A percentile compares a stretch with the other conserved stretches of the same genome.
Evolutionary conservation across 495 filamentous ascomycete genomes (phyloP).

Genomic region (Echria macrotheca): DNA sequence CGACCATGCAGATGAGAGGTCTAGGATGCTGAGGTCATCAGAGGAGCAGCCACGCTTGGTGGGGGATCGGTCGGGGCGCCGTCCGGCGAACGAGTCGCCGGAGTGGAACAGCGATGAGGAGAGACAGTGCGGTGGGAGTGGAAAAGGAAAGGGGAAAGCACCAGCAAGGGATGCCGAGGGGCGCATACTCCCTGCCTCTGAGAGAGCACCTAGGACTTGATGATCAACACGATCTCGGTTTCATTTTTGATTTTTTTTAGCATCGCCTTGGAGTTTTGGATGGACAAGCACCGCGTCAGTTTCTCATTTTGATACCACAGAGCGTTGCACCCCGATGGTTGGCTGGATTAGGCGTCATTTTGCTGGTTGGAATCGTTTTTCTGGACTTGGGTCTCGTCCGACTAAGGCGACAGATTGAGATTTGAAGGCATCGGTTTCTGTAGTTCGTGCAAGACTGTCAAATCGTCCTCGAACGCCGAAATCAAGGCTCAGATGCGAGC

Average conservation of each 20-base stretch:
- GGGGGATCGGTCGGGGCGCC: conserved; percentile 6
- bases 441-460: too few species aligned
- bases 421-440: too few species aligned
- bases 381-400: background rate
- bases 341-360: conserved; percentile 8
- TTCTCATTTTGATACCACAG: conserved; percentile 28
- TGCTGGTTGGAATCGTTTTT: background rate
- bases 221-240: too few species aligned
- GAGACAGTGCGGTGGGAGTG: conserved; percentile 22
- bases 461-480: background rate
- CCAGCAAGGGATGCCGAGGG: conserved; percentile 34
- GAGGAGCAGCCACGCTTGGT: conserved; percentile 28
- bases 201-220: conserved; percentile 38
- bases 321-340: background rate
- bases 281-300: too few species aligned
- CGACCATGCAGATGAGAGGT: conserved; percentile 20
- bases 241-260: conserved; percentile 7
- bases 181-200: conserved; percentile 34
- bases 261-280: conserved; percentile 19
- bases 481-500: too few species aligned
- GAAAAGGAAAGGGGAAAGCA: conserved; percentile 38
- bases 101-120: conserved; percentile 29
- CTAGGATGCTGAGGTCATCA: conserved; percentile 24
- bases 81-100: background rate
- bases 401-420: too few species aligned